Evolutionary conservation across 176 grass and related monocot genomes (phyloP).

Genomic region (Aechmea fasciata): DNA sequence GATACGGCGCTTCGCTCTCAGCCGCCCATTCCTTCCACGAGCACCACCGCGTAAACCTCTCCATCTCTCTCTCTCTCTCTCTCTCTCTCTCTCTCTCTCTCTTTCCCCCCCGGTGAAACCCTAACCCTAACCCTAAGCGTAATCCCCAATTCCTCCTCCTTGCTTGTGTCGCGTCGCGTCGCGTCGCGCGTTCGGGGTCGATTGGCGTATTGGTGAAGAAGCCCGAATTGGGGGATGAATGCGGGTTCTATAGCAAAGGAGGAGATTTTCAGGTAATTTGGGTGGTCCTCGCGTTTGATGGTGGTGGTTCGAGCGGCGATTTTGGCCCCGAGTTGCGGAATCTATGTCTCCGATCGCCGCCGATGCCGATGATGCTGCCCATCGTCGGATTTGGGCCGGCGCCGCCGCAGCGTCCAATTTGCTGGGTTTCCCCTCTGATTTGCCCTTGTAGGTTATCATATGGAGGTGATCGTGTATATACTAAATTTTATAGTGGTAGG

Average conservation of each 20-base stretch:
- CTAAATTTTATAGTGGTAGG: too few relatives aligned
- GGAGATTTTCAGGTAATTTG: too few relatives aligned
- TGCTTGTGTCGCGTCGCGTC: neutral
- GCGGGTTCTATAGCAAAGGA: too few relatives aligned
- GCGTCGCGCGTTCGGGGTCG: neutral
- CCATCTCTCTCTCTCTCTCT: neutral
- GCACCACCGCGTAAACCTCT: neutral
- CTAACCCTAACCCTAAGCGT: neutral
- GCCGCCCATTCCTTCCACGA: conserved; percentile 14
- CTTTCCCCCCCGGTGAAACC: neutral
- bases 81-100: too few relatives aligned
- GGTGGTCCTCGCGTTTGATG: too few relatives aligned
- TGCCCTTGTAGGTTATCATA: conserved; percentile 9
- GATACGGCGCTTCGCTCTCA: conserved; percentile 14
- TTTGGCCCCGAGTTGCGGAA: neutral
- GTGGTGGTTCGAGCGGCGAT: too few relatives aligned
- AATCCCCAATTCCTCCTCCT: neutral
- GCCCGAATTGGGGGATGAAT: too few relatives aligned
- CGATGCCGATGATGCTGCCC: conserved; percentile 9
- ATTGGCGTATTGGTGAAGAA: neutral
- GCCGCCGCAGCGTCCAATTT: conserved; percentile 1
- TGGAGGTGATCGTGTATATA: neutral
- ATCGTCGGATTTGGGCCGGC: conserved; percentile 11
- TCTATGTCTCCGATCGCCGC: conserved; percentile 14
- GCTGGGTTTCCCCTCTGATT: conserved; percentile 1